Conservation (phyloP, 106 monocot genomes). For the Posidonia australis region DNA sequence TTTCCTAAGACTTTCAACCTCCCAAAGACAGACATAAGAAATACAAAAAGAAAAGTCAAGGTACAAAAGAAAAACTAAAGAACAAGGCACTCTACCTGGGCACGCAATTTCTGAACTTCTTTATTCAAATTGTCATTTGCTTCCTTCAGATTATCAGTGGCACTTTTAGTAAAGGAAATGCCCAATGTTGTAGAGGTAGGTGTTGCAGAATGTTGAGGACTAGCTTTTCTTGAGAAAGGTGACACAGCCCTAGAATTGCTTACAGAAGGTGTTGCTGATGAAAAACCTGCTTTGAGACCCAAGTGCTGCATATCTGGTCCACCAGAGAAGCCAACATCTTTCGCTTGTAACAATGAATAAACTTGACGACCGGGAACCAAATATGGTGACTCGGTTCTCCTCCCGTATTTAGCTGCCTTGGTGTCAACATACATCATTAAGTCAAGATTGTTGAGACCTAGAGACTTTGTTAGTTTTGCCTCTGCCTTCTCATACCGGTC, state of each 20-base stretch:
- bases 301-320: slow-evolving; percentile 13
- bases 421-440: too few relatives aligned
- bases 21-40: neutral
- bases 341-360: slow-evolving; percentile 35
- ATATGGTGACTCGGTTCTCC: slow-evolving; percentile 40
- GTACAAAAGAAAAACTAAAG: neutral
- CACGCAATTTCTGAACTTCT: slow-evolving; percentile 66
- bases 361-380: slow-evolving; percentile 25
- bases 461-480: slow-evolving; percentile 22
- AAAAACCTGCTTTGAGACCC: slow-evolving; percentile 18
- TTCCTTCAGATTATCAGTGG: slow-evolving; percentile 57
- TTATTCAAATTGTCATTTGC: slow-evolving; percentile 71
- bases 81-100: slow-evolving; percentile 43
- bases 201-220: slow-evolving; percentile 55
- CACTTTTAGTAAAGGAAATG: slow-evolving; percentile 49
- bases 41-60: neutral
- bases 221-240: slow-evolving; percentile 64
- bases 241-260: slow-evolving; percentile 58
- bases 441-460: slow-evolving; percentile 36
- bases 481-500: slow-evolving; percentile 51
- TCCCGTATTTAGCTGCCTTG: slow-evolving; percentile 65
- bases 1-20: slow-evolving; percentile 55
- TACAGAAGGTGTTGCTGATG: slow-evolving; percentile 32
- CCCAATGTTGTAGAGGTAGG: slow-evolving; percentile 52
- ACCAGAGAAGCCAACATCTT: slow-evolving; percentile 40